Percentiles rank a stretch among this genome's conserved stretches.
Conservation (phyloP, 495 filamentous ascomycete species). For the Aspergillus wentii region DNA sequence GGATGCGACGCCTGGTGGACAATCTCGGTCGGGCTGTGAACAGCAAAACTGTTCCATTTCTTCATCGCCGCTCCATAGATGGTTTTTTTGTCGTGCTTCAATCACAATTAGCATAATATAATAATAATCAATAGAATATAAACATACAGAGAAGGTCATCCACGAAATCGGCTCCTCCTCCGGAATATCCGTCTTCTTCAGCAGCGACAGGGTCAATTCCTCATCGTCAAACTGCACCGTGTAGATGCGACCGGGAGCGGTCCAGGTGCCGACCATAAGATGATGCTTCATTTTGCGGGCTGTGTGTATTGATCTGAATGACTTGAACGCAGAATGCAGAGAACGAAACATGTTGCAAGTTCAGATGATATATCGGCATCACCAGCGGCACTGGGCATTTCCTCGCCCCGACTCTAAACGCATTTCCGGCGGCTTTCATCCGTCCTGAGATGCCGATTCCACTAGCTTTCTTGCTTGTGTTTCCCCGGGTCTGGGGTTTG, state of each 20-base stretch:
- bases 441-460: too few relatives aligned
- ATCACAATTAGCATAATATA: neutral
- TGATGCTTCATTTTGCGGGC: slow-evolving; percentile 62
- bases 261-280: slow-evolving; percentile 83
- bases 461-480: too few relatives aligned
- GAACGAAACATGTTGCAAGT: too few relatives aligned
- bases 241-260: slow-evolving; percentile 78
- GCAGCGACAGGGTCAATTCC: slow-evolving; percentile 58
- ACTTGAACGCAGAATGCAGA: too few relatives aligned
- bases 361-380: too few relatives aligned
- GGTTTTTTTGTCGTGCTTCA: slow-evolving; percentile 68
- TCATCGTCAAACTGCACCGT: slow-evolving; percentile 81
- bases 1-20: slow-evolving; percentile 68
- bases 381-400: too few relatives aligned
- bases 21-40: slow-evolving; percentile 73
- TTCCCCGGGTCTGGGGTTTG: too few relatives aligned
- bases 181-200: slow-evolving; percentile 76
- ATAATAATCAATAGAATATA: slow-evolving; percentile 6
- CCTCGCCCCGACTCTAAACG: too few relatives aligned
- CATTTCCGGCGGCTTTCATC: too few relatives aligned
- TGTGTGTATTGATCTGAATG: too few relatives aligned
- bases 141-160: slow-evolving; percentile 77
- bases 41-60: slow-evolving; percentile 77
- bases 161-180: slow-evolving; percentile 81
- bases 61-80: slow-evolving; percentile 88